These are phyloP conservation scores for Scleroderma bovista DNA, from an alignment of 768 basidiomycete species.

Conservation along the genomic window DNA sequence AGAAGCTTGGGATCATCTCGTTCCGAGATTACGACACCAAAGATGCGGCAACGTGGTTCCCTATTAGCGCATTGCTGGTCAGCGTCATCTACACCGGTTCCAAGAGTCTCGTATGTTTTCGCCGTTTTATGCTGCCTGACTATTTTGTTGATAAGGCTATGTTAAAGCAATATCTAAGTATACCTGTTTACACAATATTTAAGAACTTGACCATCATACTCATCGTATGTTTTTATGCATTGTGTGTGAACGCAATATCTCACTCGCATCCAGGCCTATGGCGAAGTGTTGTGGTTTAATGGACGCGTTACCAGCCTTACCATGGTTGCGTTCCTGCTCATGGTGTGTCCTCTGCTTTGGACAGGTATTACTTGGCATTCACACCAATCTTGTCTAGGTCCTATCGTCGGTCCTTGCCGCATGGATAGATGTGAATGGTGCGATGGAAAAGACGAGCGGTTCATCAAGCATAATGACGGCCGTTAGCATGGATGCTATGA, in stretches of 20 bases:
- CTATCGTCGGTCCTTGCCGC: conserved; percentile 94
- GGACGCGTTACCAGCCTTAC: conserved; percentile 85
- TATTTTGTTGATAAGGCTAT: not conserved
- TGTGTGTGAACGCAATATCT: not conserved
- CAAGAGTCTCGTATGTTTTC: conserved; percentile 79
- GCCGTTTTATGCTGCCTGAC: not conserved
- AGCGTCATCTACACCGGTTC: conserved; percentile 97
- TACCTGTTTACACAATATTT: conserved; percentile 98
- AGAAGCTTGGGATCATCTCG: conserved; percentile 71
- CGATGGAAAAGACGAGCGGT: conserved; percentile 22
- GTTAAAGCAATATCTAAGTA: conserved; percentile 87
- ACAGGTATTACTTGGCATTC: not conserved
- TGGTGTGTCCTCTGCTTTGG: conserved; percentile 69
- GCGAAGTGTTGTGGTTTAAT: conserved; percentile 96
- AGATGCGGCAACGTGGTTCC: conserved; percentile 92
- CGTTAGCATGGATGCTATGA: conserved; percentile 32
- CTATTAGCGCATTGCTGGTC: conserved; percentile 88
- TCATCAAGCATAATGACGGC: conserved; percentile 22
- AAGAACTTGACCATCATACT: conserved; percentile 99
- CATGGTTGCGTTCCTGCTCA: conserved; percentile 83
- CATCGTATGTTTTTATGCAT: conserved; percentile 54
- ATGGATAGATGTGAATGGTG: conserved; percentile 72
- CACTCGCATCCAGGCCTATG: conserved; percentile 67
- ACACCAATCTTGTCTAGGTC: conserved; percentile 46
- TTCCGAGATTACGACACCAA: conserved; percentile 78